phyloP scores from a whole-genome alignment of 768 basidiomycete genomes.

The Pisolithus microcarpus region DNA sequence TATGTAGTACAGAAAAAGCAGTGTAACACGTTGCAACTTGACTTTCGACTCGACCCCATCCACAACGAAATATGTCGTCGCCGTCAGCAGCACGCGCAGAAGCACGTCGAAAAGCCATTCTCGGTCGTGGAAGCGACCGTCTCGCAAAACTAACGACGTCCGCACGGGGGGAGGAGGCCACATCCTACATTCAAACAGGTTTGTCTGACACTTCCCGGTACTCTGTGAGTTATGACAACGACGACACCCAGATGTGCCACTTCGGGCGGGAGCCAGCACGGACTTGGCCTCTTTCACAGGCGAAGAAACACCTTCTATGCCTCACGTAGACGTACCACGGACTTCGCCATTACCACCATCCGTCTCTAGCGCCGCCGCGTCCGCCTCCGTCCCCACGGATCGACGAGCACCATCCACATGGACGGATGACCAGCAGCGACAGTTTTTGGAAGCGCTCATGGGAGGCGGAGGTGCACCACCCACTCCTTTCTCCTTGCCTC shows the following conservation, averaged over 20 bases:
- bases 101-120: constrained; percentile 71
- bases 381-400: constrained; percentile 1
- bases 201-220: not conserved
- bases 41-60: not conserved
- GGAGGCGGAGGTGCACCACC: constrained; percentile 15
- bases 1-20: too few relatives aligned
- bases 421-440: constrained; percentile 62
- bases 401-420: constrained; percentile 51
- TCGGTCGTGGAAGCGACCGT: constrained; percentile 62
- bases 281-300: constrained; percentile 29
- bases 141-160: constrained; percentile 75
- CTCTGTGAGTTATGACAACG: not conserved
- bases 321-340: constrained; percentile 17
- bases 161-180: constrained; percentile 61
- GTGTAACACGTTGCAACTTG: too few relatives aligned
- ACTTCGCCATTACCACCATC: constrained; percentile 20
- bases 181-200: constrained; percentile 48
- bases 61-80: constrained; percentile 27
- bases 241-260: constrained; percentile 6
- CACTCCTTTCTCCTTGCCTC: constrained; percentile 23
- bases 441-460: constrained; percentile 63
- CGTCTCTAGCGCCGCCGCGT: constrained; percentile 4
- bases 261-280: constrained; percentile 10
- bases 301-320: constrained; percentile 25
- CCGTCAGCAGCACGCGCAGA: constrained; percentile 68